phyloP scores from a whole-genome alignment of 2,329 filamentous ascomycete species.

The Orbilia brochopaga region DNA sequence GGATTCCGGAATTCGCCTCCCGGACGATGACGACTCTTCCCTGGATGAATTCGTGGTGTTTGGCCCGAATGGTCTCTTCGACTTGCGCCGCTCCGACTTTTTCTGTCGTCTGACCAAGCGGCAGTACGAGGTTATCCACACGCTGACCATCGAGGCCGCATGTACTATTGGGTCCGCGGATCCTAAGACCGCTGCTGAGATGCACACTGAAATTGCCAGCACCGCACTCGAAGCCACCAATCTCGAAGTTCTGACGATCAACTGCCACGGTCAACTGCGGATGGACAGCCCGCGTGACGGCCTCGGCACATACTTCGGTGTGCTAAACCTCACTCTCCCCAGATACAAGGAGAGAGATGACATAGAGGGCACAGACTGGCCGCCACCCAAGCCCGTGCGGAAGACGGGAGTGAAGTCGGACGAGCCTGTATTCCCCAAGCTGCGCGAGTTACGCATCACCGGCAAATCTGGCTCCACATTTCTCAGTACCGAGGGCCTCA shows the following conservation, averaged over 20 bases:
- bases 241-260: slow-evolving; percentile 2
- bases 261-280: slow-evolving; percentile 17
- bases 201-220: slow-evolving; percentile 5
- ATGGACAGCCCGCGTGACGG: slow-evolving; percentile 12
- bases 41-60: not conserved
- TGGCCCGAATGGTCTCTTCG: not conserved
- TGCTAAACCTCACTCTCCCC: not conserved
- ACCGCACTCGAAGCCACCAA: not conserved
- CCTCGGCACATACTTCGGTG: slow-evolving; percentile 9
- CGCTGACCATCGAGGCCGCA: slow-evolving; percentile 10
- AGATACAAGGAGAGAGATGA: not conserved
- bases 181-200: not conserved
- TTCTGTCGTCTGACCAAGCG: not conserved
- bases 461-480: slow-evolving; percentile 12
- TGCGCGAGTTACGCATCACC: slow-evolving; percentile 9
- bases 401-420: not conserved
- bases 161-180: slow-evolving; percentile 12
- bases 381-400: not conserved
- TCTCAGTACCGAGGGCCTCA: not conserved
- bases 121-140: not conserved
- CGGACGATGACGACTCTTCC: not conserved
- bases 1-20: not conserved
- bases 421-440: slow-evolving; percentile 5
- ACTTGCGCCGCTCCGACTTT: slow-evolving; percentile 15
- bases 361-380: not conserved